Evolutionary conservation across 495 filamentous ascomycete genomes (phyloP), one percentile per base, ranked within the genome.

Genomic region (Tuber borchii): DNA sequence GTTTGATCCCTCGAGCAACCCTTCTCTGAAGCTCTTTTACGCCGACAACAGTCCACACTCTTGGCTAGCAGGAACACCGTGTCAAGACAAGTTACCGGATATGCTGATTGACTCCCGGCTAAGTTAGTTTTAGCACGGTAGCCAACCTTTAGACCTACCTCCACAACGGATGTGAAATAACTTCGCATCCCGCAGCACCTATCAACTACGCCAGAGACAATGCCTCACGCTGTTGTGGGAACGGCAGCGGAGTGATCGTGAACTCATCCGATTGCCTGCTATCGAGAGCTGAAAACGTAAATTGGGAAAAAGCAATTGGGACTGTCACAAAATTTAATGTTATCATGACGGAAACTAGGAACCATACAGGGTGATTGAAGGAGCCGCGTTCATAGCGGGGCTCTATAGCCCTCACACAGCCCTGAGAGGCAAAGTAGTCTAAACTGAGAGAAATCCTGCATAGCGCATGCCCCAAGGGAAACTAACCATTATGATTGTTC

Each of bases 401-500:
- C 14, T 6, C 16, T 31, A 34, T 34, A 34, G 4, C 4, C 2
- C 56, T 34, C 26, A 7, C 26, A 2, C 16, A 12, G 26, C 12
- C 2, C 31, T 14, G 26, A 34, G 56, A 10, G 51, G 10, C n/a
- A 31, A 4, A 5, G n/a, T 26, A 26, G 10, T 10, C n/a, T 5
- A 61, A 61, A 12, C 9, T 0, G 51, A 1, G 12, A 26, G n/a
- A n/a, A 61, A 5, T 4, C 22, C 48, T 51, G 8, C 9, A 20
- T 9, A n/a, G 22, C 0, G 3, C 51, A 61, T 31, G 10, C 10
- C 22, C 22, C 4, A 6, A 48, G 19, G n/a, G 0, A 4, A 5
- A 26, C 10, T 61, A 3, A 14, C 51, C n/a, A 4, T 22, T 26
- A 0, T 2, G 5, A 2, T 2, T 3, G 8, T 0, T 12, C 0